Base-by-base conservation (phyloP, 2,329 filamentous ascomycete species). In the Rhinocladiella similis region DNA sequence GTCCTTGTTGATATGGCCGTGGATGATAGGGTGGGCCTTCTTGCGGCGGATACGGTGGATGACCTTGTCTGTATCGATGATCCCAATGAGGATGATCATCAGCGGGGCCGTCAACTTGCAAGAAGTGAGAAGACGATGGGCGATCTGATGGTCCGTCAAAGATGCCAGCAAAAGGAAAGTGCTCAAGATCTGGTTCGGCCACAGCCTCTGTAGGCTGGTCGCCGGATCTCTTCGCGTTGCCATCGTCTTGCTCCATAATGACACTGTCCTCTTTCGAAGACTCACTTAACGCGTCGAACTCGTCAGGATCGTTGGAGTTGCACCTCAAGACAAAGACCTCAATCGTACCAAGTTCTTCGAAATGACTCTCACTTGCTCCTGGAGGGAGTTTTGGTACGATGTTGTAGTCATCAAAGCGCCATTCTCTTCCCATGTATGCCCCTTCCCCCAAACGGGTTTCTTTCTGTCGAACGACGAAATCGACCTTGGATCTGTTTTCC, bases 391-490 rank as follows among this genome's bases (percentile, higher is more conserved):
- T 39, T 4, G 56, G 22, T 14, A 64, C 62, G 54, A 75, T 73
- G 45, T 78, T 75, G 20, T 81, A 70, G 41, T 74, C 73, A 42
- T 77, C 75, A 61, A 83, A 84, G 3, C 72, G 73, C 81, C 81
- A 83, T 38, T 78, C 75, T 10, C 77, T 73, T 0, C 76, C 80
- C 54, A 81, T 68, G 67, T 80, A 81, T 5, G 64, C 69, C 3
- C 77, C 78, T 60, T 76, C 72, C 2, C 66, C 65, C n/a, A 70
- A 67, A 57, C 71, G 73, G 59, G 80, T 77, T 62, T 83, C 81
- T 63, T 81, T 82, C 66, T 83, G 80, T 1, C 80, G 73, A 3
- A 83, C 69, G 6, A 70, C 67, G 51, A 83, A 79, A 53, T 81
- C 75, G 18, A 81, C 68, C 42, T 78, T 65, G 20, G 72, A 70